These are phyloP conservation scores for Lactarius evosmus DNA, from an alignment of 768 basidiomycete genomes.

Conservation along the genomic window DNA sequence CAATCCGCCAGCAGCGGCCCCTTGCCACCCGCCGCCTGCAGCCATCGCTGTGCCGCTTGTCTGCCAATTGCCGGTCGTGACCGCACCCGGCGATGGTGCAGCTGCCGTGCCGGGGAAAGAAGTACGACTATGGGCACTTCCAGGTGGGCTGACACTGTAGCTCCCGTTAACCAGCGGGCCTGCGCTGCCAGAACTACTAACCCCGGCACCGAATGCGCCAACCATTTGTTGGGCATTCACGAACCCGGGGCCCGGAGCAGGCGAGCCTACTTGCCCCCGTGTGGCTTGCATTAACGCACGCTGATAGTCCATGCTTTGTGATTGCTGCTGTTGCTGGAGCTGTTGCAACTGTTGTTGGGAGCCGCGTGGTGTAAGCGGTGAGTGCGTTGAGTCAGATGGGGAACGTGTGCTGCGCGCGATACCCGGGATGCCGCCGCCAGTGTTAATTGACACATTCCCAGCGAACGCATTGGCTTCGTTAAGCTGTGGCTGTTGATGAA, in stretches of 20 bases:
- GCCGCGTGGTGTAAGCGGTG: slow-evolving; percentile 40
- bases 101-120: slow-evolving; percentile 22
- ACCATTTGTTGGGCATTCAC: slow-evolving; percentile 22
- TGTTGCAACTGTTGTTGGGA: slow-evolving; percentile 31
- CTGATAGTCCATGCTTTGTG: slow-evolving; percentile 23
- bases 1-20: slow-evolving; percentile 9
- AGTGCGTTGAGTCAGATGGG: slow-evolving; percentile 60
- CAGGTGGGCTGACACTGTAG: slow-evolving; percentile 26
- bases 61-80: slow-evolving; percentile 19
- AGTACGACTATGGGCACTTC: slow-evolving; percentile 26
- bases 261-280: slow-evolving; percentile 7
- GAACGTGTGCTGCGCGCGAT: slow-evolving; percentile 74
- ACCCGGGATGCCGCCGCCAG: slow-evolving; percentile 49
- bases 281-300: slow-evolving; percentile 21
- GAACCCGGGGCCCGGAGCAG: slow-evolving; percentile 19
- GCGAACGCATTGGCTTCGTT: slow-evolving; percentile 47
- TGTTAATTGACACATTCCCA: slow-evolving; percentile 34
- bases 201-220: slow-evolving; percentile 21
- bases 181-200: slow-evolving; percentile 1
- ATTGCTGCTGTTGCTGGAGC: slow-evolving; percentile 32
- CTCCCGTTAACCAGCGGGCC: slow-evolving; percentile 17
- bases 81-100: slow-evolving; percentile 23
- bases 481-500: slow-evolving; percentile 27
- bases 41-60: slow-evolving; percentile 7
- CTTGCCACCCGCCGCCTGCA: slow-evolving; percentile 15